phyloP scores from a whole-genome alignment of 306 rosid species.

The Pyrus communis region DNA sequence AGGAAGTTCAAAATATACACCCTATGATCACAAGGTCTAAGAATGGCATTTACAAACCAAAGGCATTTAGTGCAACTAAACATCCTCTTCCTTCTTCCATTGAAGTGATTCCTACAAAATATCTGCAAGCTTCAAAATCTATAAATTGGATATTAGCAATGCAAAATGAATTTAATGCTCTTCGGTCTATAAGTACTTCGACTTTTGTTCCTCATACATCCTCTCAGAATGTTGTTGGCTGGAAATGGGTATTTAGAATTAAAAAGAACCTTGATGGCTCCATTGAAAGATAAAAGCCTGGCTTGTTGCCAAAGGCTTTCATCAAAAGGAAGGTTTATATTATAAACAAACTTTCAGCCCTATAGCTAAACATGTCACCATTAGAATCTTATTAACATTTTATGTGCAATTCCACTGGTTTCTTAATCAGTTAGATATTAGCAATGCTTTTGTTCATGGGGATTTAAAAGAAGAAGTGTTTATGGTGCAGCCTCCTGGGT shows the following conservation, averaged over 20 bases:
- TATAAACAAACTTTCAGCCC: neutral
- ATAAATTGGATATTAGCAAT: no score
- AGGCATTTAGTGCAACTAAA: neutral
- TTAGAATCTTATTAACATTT: no score
- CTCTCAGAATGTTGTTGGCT: neutral
- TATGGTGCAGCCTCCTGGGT: no score
- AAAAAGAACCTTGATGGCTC: neutral
- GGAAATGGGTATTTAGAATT: neutral
- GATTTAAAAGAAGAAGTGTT: no score
- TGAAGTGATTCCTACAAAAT: neutral
- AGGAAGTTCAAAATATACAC: no score
- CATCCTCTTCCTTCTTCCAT: neutral
- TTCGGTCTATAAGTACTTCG: neutral
- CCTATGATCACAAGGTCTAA: neutral
- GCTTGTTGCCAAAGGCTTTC: neutral
- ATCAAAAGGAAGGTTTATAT: neutral
- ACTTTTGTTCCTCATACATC: no score
- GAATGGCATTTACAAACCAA: neutral
- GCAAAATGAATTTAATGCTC: neutral
- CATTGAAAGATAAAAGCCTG: neutral
- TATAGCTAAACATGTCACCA: neutral
- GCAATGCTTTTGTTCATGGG: neutral
- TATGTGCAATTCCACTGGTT: no score
- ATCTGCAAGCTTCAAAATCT: neutral
- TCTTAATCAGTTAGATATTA: no score